Conservation (phyloP, 2,329 filamentous ascomycete species). For the Pestalotiopsis sp. region DNA sequence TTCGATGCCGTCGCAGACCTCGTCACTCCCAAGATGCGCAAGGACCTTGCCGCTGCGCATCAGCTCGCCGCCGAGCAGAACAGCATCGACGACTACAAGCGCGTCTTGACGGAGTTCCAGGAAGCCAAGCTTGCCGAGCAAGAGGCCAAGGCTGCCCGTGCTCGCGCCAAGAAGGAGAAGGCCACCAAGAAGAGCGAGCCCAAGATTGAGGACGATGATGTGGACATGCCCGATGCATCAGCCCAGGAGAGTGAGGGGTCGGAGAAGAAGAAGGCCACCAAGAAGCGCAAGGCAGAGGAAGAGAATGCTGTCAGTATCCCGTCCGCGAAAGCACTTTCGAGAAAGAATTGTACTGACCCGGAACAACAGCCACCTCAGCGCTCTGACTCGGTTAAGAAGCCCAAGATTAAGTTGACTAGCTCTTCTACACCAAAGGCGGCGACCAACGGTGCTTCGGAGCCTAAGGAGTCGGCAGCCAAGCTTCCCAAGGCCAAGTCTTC, state of each 20-base stretch:
- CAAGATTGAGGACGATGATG: slow-evolving; percentile 59
- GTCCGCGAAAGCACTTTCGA: neutral
- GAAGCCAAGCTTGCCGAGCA: slow-evolving; percentile 67
- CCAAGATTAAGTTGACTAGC: slow-evolving; percentile 66
- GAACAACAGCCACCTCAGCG: slow-evolving; percentile 55
- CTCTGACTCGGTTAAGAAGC: slow-evolving; percentile 67
- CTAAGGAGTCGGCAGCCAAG: slow-evolving; percentile 52
- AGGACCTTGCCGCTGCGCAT: slow-evolving; percentile 79
- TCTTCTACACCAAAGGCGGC: slow-evolving; percentile 68
- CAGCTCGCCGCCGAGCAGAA: slow-evolving; percentile 78
- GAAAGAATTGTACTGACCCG: neutral
- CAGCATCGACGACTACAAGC: slow-evolving; percentile 81
- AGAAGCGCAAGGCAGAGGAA: slow-evolving; percentile 89
- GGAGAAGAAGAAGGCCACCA: slow-evolving; percentile 54
- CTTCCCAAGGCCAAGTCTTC: slow-evolving; percentile 56
- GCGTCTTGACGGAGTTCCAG: slow-evolving; percentile 70
- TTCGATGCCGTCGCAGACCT: slow-evolving; percentile 70
- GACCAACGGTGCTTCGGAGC: slow-evolving; percentile 61
- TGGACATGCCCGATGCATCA: slow-evolving; percentile 63
- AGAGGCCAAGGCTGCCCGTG: slow-evolving; percentile 36
- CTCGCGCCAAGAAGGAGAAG: slow-evolving; percentile 25
- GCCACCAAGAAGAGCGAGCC: slow-evolving; percentile 42
- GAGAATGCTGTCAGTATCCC: slow-evolving; percentile 66
- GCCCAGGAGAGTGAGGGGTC: slow-evolving; percentile 49
- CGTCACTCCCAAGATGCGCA: slow-evolving; percentile 77